These are phyloP conservation scores for Penicillium decumbens DNA, from an alignment of 2,329 filamentous ascomycete species.

Conservation along the genomic window DNA sequence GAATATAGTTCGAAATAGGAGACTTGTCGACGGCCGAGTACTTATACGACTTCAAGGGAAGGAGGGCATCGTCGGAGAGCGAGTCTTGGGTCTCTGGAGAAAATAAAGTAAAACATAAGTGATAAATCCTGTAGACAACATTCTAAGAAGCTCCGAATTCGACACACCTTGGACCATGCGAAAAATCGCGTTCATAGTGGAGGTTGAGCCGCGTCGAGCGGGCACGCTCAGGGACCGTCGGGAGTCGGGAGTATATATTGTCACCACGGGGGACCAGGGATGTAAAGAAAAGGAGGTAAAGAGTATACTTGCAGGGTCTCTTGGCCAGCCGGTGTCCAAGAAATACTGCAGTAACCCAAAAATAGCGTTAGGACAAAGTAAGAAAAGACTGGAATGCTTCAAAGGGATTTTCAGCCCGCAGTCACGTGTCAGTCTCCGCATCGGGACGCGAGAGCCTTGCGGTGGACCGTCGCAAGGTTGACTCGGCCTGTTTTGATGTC, in stretches of 20 bases:
- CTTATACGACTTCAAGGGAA: constrained; percentile 91
- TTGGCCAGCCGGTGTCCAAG: constrained; percentile 1
- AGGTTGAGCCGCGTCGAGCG: constrained; percentile 14
- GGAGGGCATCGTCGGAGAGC: constrained; percentile 82
- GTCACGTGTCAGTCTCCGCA: constrained; percentile 23
- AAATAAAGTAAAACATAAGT: background rate
- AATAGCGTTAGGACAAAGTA: constrained; percentile 2
- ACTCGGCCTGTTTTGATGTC: background rate
- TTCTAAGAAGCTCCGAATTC: background rate
- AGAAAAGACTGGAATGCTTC: constrained; percentile 8
- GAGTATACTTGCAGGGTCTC: background rate
- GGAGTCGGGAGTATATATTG: constrained; percentile 1
- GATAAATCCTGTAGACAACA: background rate
- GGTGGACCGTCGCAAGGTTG: constrained; percentile 1
- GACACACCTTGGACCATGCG: constrained; percentile 36
- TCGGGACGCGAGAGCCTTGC: constrained; percentile 19
- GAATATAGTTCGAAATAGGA: constrained; percentile 84
- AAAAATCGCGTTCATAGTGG: constrained; percentile 31
- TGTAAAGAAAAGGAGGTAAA: background rate
- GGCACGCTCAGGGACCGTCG: constrained; percentile 6
- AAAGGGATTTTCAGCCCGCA: constrained; percentile 17
- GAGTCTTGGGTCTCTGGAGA: constrained; percentile 46
- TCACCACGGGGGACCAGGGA: constrained; percentile 4
- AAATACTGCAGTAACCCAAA: constrained; percentile 4
- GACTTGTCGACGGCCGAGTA: constrained; percentile 98